Base-by-base conservation (phyloP, 768 basidiomycete species). In the Boletus tomentosulus region DNA sequence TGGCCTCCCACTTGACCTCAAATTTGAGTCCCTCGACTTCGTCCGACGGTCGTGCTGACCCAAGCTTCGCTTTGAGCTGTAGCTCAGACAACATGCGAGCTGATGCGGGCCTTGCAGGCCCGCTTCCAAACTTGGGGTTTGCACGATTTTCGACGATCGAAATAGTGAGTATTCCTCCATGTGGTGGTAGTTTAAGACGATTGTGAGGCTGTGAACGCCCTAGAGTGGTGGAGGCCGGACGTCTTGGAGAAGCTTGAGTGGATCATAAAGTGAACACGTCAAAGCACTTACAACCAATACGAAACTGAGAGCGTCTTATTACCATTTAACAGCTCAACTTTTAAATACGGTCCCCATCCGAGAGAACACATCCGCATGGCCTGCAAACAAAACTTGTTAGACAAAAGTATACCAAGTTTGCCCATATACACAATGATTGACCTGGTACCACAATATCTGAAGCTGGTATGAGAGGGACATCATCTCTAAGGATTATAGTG, bases 401-500 rank as follows among this genome's bases (percentile, higher is more conserved):
- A 33, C 3, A 15, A 50, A 42, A 24, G 5, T 16, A 28, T n/a
- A 31, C 22, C 13, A 12, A 38, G 6, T 38, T 35, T 19, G 6
- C 27, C 6, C 7, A 46, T 31, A 47, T n/a, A 53, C 7, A 22
- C 34, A 25, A 15, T 15, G 34, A 54, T 67, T n/a, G 49, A 76
- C 79, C 66, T 93, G 91, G 62, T 85, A 88, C 79, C 84, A 85
- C 46, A 98, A 69, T 57, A 93, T 88, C 69, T 94, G 95, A 15
- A 98, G 78, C 63, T 96, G 94, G 70, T 97, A 97, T 2, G 90
- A 87, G 54, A 97, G 70, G 1, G 92, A 90, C 82, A 94, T 89
- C 77, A 91, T 87, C 66, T 94, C 92, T 95, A 57, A 57, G 3
- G 8, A 46, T 8, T 43, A 48, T 10, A 16, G 10, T 60, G 24